Conservation (phyloP, 805 yeast genomes). For the Cyberlindnera xishuangbannaensis region DNA sequence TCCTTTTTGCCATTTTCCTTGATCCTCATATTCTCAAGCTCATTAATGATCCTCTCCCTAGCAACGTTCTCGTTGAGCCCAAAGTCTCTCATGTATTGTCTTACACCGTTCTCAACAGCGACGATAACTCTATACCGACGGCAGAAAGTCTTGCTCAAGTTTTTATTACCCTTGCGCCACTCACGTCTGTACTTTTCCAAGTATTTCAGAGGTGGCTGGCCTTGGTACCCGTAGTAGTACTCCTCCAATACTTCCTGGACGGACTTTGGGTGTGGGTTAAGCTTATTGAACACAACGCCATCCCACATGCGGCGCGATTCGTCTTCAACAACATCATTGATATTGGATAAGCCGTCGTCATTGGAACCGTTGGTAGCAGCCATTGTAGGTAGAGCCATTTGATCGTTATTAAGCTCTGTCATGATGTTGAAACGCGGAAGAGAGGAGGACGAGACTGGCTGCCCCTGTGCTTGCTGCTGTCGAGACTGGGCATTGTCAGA, state of each 20-base stretch:
- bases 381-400: slow-evolving; percentile 5
- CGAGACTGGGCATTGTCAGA: neutral
- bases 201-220: slow-evolving; percentile 25
- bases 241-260: slow-evolving; percentile 26
- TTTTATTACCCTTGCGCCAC: slow-evolving; percentile 26
- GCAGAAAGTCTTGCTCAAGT: slow-evolving; percentile 22
- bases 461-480: neutral
- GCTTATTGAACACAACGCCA: slow-evolving; percentile 14
- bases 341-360: slow-evolving; percentile 5
- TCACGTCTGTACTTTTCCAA: slow-evolving; percentile 23
- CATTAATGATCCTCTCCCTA: slow-evolving; percentile 19
- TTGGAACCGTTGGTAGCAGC: slow-evolving; percentile 1
- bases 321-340: slow-evolving; percentile 13
- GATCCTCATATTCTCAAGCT: slow-evolving; percentile 20
- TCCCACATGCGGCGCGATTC: slow-evolving; percentile 17
- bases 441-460: neutral
- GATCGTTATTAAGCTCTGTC: slow-evolving; percentile 10
- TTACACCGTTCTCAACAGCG: slow-evolving; percentile 23
- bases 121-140: slow-evolving; percentile 23
- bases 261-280: slow-evolving; percentile 22
- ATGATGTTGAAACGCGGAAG: slow-evolving; percentile 9
- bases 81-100: slow-evolving; percentile 15
- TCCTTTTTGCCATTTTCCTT: slow-evolving; percentile 24
- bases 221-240: slow-evolving; percentile 23
- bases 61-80: slow-evolving; percentile 19